Conservation (phyloP, 768 basidiomycete species). For the Amanita exitialis region DNA sequence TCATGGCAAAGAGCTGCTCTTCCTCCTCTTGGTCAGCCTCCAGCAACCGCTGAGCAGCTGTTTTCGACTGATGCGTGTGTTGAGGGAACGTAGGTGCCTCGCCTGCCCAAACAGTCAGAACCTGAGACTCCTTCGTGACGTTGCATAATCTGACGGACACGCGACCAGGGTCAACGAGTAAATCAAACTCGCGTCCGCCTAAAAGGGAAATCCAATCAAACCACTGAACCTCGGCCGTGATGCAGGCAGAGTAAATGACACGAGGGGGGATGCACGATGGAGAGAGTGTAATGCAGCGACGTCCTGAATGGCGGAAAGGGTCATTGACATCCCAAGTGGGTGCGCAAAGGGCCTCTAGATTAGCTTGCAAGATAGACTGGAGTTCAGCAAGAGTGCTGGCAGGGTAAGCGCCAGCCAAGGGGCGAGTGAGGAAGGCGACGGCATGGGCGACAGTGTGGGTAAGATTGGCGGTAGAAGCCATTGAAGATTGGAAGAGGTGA, state of each 20-base stretch:
- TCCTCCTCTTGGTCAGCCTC: slow-evolving; percentile 66
- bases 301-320: slow-evolving; percentile 58
- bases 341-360: slow-evolving; percentile 61
- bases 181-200: slow-evolving; percentile 63
- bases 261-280: slow-evolving; percentile 62
- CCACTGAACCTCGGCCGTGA: slow-evolving; percentile 66
- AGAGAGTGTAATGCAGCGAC: slow-evolving; percentile 67
- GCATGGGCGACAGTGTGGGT: slow-evolving; percentile 64
- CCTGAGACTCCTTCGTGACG: slow-evolving; percentile 22
- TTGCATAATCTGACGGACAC: slow-evolving; percentile 56
- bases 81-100: slow-evolving; percentile 24
- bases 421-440: slow-evolving; percentile 62
- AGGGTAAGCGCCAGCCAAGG: slow-evolving; percentile 48
- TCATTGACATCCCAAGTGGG: slow-evolving; percentile 56
- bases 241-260: slow-evolving; percentile 60
- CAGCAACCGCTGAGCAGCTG: slow-evolving; percentile 64
- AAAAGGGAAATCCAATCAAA: slow-evolving; percentile 69
- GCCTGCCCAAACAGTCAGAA: slow-evolving; percentile 63
- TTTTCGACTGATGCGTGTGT: slow-evolving; percentile 30
- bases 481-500: slow-evolving; percentile 17
- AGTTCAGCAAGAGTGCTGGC: slow-evolving; percentile 57
- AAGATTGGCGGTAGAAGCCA: slow-evolving; percentile 39
- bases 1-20: slow-evolving; percentile 63
- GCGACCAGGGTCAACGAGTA: slow-evolving; percentile 74
- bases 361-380: slow-evolving; percentile 61